Conservation (phyloP, 352 stramenopile species). For the Phytophthora pluvialis region DNA sequence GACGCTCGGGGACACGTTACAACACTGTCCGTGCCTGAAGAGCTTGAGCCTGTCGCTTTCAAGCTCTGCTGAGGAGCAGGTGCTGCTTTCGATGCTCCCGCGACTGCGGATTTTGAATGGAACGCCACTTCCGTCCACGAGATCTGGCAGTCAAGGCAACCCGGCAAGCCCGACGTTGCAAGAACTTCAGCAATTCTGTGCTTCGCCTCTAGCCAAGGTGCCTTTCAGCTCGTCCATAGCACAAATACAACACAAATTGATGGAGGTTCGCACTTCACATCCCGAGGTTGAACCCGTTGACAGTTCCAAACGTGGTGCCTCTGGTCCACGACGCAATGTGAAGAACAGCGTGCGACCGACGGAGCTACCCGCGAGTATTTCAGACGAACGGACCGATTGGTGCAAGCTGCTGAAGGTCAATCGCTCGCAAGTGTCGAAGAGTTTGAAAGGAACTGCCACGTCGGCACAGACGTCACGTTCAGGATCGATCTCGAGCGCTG, state of each 20-base stretch:
- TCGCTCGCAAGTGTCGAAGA: slow-evolving; percentile 16
- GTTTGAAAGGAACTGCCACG: background rate
- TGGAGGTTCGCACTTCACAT: background rate
- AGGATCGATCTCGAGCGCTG: slow-evolving; percentile 1
- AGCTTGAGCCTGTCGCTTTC: slow-evolving; percentile 64
- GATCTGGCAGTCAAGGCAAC: slow-evolving; percentile 15
- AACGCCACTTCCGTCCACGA: slow-evolving; percentile 32
- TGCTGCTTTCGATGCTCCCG: slow-evolving; percentile 64
- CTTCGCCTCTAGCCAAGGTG: slow-evolving; percentile 20
- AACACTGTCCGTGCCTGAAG: slow-evolving; percentile 55
- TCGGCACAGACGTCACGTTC: background rate
- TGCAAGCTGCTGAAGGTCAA: slow-evolving; percentile 63
- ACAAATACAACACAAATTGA: slow-evolving; percentile 1
- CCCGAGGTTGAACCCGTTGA: background rate
- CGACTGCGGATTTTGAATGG: slow-evolving; percentile 69
- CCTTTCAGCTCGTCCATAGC: slow-evolving; percentile 2
- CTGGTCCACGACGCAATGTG: slow-evolving; percentile 9
- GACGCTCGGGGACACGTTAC: slow-evolving; percentile 50
- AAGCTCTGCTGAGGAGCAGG: slow-evolving; percentile 60
- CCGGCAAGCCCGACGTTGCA: slow-evolving; percentile 33
- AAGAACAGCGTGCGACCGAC: slow-evolving; percentile 57
- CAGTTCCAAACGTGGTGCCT: background rate
- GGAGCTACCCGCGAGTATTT: slow-evolving; percentile 55
- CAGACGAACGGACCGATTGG: slow-evolving; percentile 72
- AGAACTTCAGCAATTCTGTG: slow-evolving; percentile 34